A percentile compares a stretch with the other conserved stretches of the same genome.
Evolutionary conservation across 1,139 yeast species (phyloP).

Genomic region (Torulaspora globosa): DNA sequence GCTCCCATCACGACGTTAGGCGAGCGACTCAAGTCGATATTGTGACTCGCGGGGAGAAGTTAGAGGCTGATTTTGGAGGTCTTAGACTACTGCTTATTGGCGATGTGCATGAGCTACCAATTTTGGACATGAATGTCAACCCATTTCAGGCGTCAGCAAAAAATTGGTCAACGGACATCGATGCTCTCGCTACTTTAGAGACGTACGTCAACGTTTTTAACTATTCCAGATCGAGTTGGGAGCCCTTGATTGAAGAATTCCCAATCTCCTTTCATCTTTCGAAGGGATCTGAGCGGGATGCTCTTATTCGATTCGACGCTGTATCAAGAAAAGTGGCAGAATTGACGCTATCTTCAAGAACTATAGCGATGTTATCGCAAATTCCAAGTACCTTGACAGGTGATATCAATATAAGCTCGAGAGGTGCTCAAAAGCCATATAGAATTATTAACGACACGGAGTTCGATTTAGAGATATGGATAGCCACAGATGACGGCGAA

Average conservation of each 20-base stretch:
- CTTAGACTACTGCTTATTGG: conserved; percentile 84
- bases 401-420: conserved; percentile 49
- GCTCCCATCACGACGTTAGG: conserved; percentile 19
- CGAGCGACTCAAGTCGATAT: conserved; percentile 36
- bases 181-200: conserved; percentile 66
- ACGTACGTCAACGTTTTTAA: conserved; percentile 78
- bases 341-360: conserved; percentile 73
- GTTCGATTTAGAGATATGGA: conserved; percentile 71
- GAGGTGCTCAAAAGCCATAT: conserved; percentile 84
- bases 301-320: conserved; percentile 56
- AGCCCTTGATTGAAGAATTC: conserved; percentile 88
- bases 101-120: conserved; percentile 89
- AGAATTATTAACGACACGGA: conserved; percentile 83
- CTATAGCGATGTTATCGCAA: conserved; percentile 73
- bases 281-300: conserved; percentile 40
- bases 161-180: conserved; percentile 88
- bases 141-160: conserved; percentile 69
- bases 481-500: conserved; percentile 42
- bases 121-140: conserved; percentile 71
- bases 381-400: conserved; percentile 56
- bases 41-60: conserved; percentile 64
- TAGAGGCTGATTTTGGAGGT: conserved; percentile 73
- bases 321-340: conserved; percentile 75
- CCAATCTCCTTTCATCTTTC: conserved; percentile 72
- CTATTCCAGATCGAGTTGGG: conserved; percentile 93